A percentile compares a stretch with the other conserved stretches of the same genome.
These are phyloP conservation scores for Hemileccinum impolitum DNA, from an alignment of 768 basidiomycete genomes.

Conservation along the genomic window DNA sequence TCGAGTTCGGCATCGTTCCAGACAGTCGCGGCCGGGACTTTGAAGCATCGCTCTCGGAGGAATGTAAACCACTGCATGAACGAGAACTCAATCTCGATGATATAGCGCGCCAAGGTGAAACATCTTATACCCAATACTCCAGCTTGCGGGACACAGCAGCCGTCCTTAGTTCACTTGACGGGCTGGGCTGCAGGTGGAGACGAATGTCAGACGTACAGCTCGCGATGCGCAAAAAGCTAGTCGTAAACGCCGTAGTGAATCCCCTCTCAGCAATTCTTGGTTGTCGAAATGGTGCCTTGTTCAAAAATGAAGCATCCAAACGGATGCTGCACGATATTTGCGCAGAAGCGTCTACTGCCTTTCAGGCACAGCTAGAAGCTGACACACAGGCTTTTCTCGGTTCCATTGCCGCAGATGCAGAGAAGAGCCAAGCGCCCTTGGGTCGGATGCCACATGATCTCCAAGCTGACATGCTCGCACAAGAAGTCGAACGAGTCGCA, in stretches of 20 bases:
- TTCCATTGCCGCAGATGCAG: conserved; percentile 23
- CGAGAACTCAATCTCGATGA: conserved; percentile 50
- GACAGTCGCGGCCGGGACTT: conserved; percentile 62
- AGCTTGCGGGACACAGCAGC: conserved; percentile 68
- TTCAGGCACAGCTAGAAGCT: conserved; percentile 46
- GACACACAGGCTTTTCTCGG: conserved; percentile 31
- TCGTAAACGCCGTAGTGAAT: conserved; percentile 79
- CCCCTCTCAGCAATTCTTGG: conserved; percentile 80
- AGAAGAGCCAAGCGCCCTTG: conserved; percentile 25
- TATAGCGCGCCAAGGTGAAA: conserved; percentile 40
- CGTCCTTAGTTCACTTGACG: conserved; percentile 52
- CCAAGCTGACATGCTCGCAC: conserved; percentile 41
- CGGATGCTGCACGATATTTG: conserved; percentile 55
- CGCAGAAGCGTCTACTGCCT: conserved; percentile 65
- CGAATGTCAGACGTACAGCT: conserved; percentile 66
- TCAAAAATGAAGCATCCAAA: conserved; percentile 41
- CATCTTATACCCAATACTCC: conserved; percentile 44
- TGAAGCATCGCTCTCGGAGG: conserved; percentile 49
- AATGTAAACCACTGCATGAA: conserved; percentile 31
- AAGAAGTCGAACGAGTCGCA: conserved; percentile 59
- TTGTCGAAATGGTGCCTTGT: conserved; percentile 76
- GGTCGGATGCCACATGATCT: conserved; percentile 48
- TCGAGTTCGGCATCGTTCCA: conserved; percentile 79
- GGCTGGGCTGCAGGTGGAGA: conserved; percentile 60
- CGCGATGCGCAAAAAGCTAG: conserved; percentile 74